These are phyloP conservation scores for Talaromyces liani DNA, from an alignment of 495 filamentous ascomycete genomes.

Conservation along the genomic window DNA sequence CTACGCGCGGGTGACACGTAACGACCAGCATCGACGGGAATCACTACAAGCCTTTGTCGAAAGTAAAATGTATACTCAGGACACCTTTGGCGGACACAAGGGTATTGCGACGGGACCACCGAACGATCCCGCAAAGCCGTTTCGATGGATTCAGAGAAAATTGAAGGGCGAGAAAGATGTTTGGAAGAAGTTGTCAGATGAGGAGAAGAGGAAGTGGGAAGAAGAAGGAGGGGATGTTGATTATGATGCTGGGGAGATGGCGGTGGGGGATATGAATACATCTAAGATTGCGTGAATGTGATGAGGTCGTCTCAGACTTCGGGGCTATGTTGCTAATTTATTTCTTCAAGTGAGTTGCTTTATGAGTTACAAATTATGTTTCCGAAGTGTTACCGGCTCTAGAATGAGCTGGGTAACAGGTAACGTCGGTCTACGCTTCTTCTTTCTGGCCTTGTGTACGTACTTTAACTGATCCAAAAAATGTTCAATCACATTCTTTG, in stretches of 20 bases:
- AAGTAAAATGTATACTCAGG: background rate
- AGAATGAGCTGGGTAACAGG: background rate
- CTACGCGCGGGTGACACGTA: background rate
- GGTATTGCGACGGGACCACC: background rate
- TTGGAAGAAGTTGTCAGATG: constrained; percentile 6
- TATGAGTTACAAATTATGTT: background rate
- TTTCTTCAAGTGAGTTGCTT: too few relatives aligned
- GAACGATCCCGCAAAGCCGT: constrained; percentile 8
- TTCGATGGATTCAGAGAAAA: constrained; percentile 6
- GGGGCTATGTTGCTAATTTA: background rate
- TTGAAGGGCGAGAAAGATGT: constrained; percentile 8
- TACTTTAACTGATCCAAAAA: background rate
- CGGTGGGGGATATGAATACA: constrained; percentile 2
- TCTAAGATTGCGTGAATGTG: background rate
- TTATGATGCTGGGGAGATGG: constrained; percentile 2
- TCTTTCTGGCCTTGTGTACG: background rate
- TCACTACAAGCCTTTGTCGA: constrained; percentile 6
- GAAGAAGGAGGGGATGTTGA: background rate
- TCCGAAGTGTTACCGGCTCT: background rate
- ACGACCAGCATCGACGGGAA: background rate
- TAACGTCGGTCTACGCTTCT: background rate
- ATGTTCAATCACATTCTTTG: background rate
- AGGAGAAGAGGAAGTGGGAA: constrained; percentile 10
- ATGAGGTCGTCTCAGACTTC: background rate
- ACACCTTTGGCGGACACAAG: constrained; percentile 2